Base-by-base conservation (phyloP, 2,329 filamentous ascomycete species). In the Phyllosticta ampelicida region DNA sequence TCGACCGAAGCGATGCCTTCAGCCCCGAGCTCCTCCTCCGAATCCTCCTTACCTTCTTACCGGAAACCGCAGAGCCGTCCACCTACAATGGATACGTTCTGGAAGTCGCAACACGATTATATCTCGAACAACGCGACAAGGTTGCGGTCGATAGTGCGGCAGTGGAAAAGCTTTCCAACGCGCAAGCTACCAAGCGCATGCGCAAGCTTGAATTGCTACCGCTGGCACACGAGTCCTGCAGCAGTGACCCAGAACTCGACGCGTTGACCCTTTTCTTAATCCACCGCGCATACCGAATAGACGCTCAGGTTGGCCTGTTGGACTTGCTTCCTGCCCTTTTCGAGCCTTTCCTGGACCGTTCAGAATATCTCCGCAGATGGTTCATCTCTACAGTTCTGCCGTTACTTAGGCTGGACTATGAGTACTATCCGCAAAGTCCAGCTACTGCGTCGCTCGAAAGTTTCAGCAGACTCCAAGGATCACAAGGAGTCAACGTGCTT, bases 31-130 rank as follows among this genome's bases (percentile, higher is more conserved):
- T 90, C 13, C 68, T 89, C 21, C 77, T 94, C 60, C 84, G 86
- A 51, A 84, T 94, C 56, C 73, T 95, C 20, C 78, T 95, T 51
- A 89, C 86, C 19, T 89, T 86, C 67, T 78, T 95, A 0, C 89
- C 90, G 23, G 88, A 92, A 70, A 85, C 80, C 50, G 67, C 83
- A 5, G 80, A 80, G 5, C 83, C 89, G 5, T 72, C 72, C n/a
- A 69, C 76, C 51, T 91, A 91, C 67, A 74, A 82, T 18, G 74
- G 75, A 13, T 80, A 89, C 55, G 67, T 90, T 18, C 71, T 80
- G 64, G 78, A 83, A 55, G 73, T 90, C 61, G 77, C 75, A 48
- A 73, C 74, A 4, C 75, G 74, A 55, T 70, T 78, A 19, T 74
- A 80, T 48, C 70, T 74, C 21, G 65, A 74, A 49, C 74, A 79